These are phyloP conservation scores for Ettlia oleoabundans DNA, from an alignment of 139 green algal genomes.

Conservation along the genomic window DNA sequence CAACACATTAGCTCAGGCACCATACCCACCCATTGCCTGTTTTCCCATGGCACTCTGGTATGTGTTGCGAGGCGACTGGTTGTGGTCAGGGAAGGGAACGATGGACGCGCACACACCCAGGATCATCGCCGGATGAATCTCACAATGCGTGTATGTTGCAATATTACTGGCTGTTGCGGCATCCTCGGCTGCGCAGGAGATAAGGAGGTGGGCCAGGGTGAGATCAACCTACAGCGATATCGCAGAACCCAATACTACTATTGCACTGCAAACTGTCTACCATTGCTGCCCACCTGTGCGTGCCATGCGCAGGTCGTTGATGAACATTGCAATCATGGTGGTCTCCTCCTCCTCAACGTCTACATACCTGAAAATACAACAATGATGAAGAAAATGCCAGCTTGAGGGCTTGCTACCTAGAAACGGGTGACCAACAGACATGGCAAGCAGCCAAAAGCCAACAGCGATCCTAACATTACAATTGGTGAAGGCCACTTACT, in stretches of 20 bases:
- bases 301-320: conserved; percentile 74
- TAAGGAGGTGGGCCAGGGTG: background rate
- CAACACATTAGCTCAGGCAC: background rate
- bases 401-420: no score
- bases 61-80: conserved; percentile 96
- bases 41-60: conserved; percentile 97
- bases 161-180: conserved; percentile 54
- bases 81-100: conserved; percentile 99
- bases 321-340: conserved; percentile 98
- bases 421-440: no score
- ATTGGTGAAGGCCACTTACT: conserved; percentile 71
- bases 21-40: conserved; percentile 87
- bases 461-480: background rate
- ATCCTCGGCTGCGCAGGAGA: background rate
- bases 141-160: conserved; percentile 96
- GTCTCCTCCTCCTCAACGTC: conserved; percentile 97
- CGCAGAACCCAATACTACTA: no score
- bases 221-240: no score
- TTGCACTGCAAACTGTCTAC: no score
- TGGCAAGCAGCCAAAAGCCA: background rate
- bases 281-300: conserved; percentile 26
- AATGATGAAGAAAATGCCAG: no score
- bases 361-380: conserved; percentile 52
- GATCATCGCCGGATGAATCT: conserved; percentile 99
- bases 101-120: conserved; percentile 98